Conservation (phyloP, 2,329 filamentous ascomycete genomes). For the Tolypocladium cylindrosporum region DNA sequence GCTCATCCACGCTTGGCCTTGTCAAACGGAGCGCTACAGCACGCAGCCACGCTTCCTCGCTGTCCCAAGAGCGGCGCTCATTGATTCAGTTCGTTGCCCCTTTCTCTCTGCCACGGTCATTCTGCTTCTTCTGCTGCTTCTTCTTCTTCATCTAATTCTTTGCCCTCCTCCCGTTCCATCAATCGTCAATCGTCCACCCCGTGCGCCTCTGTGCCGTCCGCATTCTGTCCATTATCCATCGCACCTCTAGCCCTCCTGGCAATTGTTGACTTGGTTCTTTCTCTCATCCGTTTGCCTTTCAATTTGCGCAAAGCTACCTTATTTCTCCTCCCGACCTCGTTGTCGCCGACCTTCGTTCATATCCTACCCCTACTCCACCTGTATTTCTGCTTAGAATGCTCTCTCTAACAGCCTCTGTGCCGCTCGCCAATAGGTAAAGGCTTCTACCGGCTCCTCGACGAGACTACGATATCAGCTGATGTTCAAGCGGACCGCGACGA, state of each 20-base stretch:
- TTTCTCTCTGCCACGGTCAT: slow-evolving; percentile 7
- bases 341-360: neutral
- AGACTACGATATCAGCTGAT: slow-evolving; percentile 3
- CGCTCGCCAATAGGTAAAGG: slow-evolving; percentile 37
- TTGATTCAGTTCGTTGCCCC: slow-evolving; percentile 23
- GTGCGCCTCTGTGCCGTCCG: neutral
- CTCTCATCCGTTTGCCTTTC: slow-evolving; percentile 7
- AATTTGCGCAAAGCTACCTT: neutral
- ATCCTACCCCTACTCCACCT: slow-evolving; percentile 10
- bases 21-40: slow-evolving; percentile 1
- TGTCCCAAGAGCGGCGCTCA: slow-evolving; percentile 14
- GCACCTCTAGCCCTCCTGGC: slow-evolving; percentile 7
- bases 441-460: slow-evolving; percentile 10
- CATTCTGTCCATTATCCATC: neutral
- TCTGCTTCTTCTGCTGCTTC: slow-evolving; percentile 8
- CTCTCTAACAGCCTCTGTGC: slow-evolving; percentile 47
- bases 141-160: neutral
- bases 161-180: slow-evolving; percentile 3
- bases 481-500: neutral
- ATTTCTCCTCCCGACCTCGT: neutral
- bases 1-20: neutral
- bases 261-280: neutral
- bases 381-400: slow-evolving; percentile 28
- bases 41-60: slow-evolving; percentile 12
- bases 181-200: slow-evolving; percentile 4